phyloP scores from a whole-genome alignment of 1,284 basidiomycete genomes.

The Ganoderma multipileum region DNA sequence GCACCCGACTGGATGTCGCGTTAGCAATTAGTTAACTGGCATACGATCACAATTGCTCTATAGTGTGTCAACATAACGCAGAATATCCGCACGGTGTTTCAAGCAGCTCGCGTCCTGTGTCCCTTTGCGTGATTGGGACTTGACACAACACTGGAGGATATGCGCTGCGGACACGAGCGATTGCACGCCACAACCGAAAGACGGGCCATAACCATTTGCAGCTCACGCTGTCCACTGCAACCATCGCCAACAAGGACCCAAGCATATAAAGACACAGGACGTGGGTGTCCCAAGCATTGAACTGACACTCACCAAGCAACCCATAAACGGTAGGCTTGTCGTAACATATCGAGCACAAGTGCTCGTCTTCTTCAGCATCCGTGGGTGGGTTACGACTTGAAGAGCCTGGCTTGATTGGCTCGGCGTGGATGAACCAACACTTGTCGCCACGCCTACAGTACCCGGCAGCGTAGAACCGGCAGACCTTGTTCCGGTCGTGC shows the following conservation, averaged over 20 bases:
- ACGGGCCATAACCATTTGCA: background rate
- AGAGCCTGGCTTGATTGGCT: slow-evolving; percentile 34
- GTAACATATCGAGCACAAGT: slow-evolving; percentile 71
- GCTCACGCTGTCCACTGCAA: background rate
- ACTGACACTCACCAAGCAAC: slow-evolving; percentile 55
- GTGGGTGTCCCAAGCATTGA: background rate
- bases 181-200: background rate
- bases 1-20: slow-evolving; percentile 57
- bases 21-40: background rate
- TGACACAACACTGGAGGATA: background rate
- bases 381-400: slow-evolving; percentile 34
- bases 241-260: background rate
- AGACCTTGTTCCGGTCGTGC: slow-evolving; percentile 72
- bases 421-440: slow-evolving; percentile 76
- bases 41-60: background rate
- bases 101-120: background rate
- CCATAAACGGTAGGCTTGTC: slow-evolving; percentile 74
- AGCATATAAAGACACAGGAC: background rate
- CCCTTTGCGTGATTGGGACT: background rate
- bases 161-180: background rate
- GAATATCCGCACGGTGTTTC: background rate
- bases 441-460: slow-evolving; percentile 68
- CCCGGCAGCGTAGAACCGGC: slow-evolving; percentile 67
- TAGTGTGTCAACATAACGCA: background rate
- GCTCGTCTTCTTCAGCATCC: slow-evolving; percentile 47